These are phyloP conservation scores for Boletus subcaerulescens DNA, from an alignment of 768 basidiomycete species.

Conservation along the genomic window DNA sequence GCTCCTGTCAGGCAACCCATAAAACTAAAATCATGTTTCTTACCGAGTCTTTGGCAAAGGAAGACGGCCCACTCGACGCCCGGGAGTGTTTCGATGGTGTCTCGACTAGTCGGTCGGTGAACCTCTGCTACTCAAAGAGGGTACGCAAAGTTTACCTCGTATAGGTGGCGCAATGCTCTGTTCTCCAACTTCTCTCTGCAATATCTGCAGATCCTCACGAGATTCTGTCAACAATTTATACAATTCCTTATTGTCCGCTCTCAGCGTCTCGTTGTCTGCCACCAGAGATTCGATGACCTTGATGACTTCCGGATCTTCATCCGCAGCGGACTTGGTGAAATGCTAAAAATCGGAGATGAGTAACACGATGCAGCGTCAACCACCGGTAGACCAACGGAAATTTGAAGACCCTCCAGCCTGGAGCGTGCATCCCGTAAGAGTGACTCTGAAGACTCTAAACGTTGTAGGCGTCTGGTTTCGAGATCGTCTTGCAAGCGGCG, in stretches of 20 bases:
- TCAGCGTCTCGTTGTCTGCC: slow-evolving; percentile 78
- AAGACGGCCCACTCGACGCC: slow-evolving; percentile 43
- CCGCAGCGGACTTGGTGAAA: slow-evolving; percentile 33
- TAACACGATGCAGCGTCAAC: not conserved
- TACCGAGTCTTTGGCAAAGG: slow-evolving; percentile 42
- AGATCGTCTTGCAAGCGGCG: slow-evolving; percentile 60
- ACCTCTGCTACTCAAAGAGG: not conserved
- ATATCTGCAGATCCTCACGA: slow-evolving; percentile 66
- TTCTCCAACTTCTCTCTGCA: slow-evolving; percentile 78
- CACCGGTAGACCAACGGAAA: slow-evolving; percentile 42
- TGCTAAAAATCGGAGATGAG: slow-evolving; percentile 33
- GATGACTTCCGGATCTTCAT: slow-evolving; percentile 58
- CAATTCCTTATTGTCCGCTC: slow-evolving; percentile 78
- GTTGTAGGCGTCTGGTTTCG: slow-evolving; percentile 56
- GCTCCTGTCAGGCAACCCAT: slow-evolving; percentile 23
- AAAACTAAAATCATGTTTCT: slow-evolving; percentile 33
- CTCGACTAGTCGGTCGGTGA: slow-evolving; percentile 25
- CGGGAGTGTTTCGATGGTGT: slow-evolving; percentile 40
- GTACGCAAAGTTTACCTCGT: slow-evolving; percentile 35
- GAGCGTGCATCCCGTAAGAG: slow-evolving; percentile 64
- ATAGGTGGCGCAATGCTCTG: slow-evolving; percentile 49
- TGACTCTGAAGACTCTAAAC: slow-evolving; percentile 63
- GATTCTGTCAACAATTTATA: slow-evolving; percentile 70
- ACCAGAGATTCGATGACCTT: slow-evolving; percentile 81
- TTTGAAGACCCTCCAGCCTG: slow-evolving; percentile 58